Evolutionary conservation across 305 asterid genomes (phyloP).

Genomic region (Fraxinus nigra): DNA sequence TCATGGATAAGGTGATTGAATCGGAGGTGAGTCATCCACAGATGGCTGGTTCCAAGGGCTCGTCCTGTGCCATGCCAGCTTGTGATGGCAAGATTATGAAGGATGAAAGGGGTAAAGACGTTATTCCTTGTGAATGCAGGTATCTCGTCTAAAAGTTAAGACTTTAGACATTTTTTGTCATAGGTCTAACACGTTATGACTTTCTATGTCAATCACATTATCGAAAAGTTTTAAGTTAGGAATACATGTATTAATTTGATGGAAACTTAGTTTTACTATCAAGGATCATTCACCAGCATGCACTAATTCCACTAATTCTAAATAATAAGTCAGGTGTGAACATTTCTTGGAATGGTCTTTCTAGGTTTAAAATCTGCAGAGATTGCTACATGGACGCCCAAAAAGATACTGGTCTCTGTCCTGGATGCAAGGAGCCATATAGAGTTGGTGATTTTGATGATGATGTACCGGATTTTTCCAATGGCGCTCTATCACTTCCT

Average conservation of each 20-base stretch:
- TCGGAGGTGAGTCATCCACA: conserved; percentile 50
- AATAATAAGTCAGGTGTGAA: neutral
- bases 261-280: neutral
- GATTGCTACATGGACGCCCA: conserved; percentile 57
- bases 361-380: conserved; percentile 56
- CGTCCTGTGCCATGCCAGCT: conserved; percentile 45
- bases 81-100: conserved; percentile 56
- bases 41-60: conserved; percentile 55
- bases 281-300: neutral
- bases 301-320: neutral
- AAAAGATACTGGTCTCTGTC: conserved; percentile 44
- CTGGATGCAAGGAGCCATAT: conserved; percentile 55
- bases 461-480: conserved; percentile 32
- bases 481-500: conserved; percentile 44
- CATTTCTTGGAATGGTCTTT: neutral
- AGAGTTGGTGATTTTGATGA: conserved; percentile 42
- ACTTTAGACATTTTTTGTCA: neutral
- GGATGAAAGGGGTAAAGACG: conserved; percentile 49
- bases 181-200: neutral
- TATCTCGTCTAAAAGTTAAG: neutral
- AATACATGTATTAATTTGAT: no score
- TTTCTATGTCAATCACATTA: neutral
- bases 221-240: neutral
- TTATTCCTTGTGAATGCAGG: conserved; percentile 56
- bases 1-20: conserved; percentile 55